Conservation (phyloP, 176 grass and related monocot genomes). For the Thalia dealbata region DNA sequence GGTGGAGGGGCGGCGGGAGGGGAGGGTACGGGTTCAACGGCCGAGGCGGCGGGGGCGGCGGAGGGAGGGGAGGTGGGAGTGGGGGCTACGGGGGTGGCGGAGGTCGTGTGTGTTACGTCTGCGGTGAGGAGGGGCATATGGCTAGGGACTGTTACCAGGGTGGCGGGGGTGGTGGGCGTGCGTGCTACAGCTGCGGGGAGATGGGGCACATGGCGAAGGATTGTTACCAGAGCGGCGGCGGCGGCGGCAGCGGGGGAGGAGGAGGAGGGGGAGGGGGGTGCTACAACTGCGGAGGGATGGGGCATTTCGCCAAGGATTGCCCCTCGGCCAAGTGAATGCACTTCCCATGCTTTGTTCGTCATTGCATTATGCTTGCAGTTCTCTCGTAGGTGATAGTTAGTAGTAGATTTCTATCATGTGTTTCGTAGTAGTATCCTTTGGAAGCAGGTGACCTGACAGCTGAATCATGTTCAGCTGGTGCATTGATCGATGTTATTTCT, state of each 20-base stretch:
- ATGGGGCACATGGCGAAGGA: neutral
- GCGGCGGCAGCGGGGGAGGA: too few species aligned
- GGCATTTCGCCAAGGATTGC: constrained; percentile 4
- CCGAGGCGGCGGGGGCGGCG: neutral
- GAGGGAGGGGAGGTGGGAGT: neutral
- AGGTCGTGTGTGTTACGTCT: neutral
- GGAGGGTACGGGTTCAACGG: neutral
- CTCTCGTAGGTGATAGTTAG: neutral
- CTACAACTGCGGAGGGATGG: neutral
- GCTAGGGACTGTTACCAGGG: neutral
- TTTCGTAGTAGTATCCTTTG: too few species aligned
- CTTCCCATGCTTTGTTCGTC: neutral
- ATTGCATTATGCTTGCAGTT: neutral
- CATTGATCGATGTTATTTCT: too few species aligned
- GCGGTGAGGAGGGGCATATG: neutral
- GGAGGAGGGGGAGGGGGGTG: neutral
- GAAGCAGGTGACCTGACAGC: too few species aligned
- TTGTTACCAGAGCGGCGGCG: neutral
- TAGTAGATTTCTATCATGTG: too few species aligned
- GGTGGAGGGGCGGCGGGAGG: neutral
- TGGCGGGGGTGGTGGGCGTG: neutral
- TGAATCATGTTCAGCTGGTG: too few species aligned
- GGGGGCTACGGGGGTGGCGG: neutral
- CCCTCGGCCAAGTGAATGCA: neutral
- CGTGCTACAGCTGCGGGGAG: neutral